A percentile compares a stretch with the other conserved stretches of the same genome.
Evolutionary conservation across 495 filamentous ascomycete genomes (phyloP).

Genomic region (Aspergillus affinis): DNA sequence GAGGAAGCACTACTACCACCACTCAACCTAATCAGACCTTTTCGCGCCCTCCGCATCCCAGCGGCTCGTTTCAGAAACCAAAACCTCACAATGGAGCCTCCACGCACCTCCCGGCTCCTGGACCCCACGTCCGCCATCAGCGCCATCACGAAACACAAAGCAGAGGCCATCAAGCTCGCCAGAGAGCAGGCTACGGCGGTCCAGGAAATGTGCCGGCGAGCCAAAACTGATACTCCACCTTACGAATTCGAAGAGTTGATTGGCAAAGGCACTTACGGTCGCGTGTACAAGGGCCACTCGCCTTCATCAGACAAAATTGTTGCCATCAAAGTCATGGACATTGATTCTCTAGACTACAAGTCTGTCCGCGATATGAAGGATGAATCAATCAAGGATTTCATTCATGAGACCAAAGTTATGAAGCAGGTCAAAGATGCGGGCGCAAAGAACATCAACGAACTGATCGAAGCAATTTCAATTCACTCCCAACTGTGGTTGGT

Average conservation of each 20-base stretch:
- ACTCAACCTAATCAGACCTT: background rate
- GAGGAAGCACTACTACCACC: constrained; percentile 6
- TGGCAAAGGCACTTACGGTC: constrained; percentile 92
- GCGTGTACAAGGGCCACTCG: constrained; percentile 80
- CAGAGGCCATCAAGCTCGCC: constrained; percentile 48
- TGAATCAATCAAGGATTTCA: constrained; percentile 79
- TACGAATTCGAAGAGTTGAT: constrained; percentile 89
- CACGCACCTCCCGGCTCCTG: constrained; percentile 36
- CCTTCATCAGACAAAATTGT: constrained; percentile 63
- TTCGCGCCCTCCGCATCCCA: background rate
- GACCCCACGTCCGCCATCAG: constrained; percentile 49
- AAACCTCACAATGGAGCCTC: constrained; percentile 18
- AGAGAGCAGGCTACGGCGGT: constrained; percentile 50
- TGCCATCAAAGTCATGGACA: constrained; percentile 93
- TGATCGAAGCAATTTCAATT: constrained; percentile 83
- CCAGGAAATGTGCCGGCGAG: constrained; percentile 48
- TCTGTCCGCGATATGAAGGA: constrained; percentile 67
- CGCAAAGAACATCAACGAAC: constrained; percentile 86
- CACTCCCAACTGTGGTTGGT: constrained; percentile 92
- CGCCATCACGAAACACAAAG: constrained; percentile 49
- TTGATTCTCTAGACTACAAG: constrained; percentile 80
- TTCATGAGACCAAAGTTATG: constrained; percentile 85
- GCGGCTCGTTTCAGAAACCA: background rate
- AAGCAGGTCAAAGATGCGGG: constrained; percentile 79
- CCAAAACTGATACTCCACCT: constrained; percentile 48